Evolutionary conservation across 2,329 filamentous ascomycete genomes (phyloP), one percentile per base, ranked within the genome.

Genomic region (Tympanopsis confertula): DNA sequence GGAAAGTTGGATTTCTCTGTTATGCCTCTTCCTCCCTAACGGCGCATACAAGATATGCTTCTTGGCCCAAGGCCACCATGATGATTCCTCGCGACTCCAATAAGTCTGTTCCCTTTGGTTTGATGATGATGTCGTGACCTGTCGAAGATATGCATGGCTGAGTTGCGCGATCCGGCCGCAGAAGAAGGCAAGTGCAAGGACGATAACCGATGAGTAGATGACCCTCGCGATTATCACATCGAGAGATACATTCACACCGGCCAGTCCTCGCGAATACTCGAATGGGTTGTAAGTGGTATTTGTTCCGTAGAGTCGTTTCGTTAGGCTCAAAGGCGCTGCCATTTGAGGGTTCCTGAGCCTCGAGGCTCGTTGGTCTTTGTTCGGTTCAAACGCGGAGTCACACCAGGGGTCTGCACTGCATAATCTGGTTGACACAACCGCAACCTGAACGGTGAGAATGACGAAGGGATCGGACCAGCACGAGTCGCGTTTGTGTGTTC

Each of bases 1-100:
- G 5, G 52, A 57, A 20, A 60, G 45, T 33, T 42, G 40, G 24
- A 62, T 48, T 39, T 60, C 57, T 39, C 53, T 44, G 41, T 61
- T 61, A 44, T 62, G 59, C 29, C 58, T 51, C 35, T 56, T 57
- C 3, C 45, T 51, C 35, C 48, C 45, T 4, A 62, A 43, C 5
- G 59, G 59, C 4, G 59, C 58, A 35, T 59, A 67, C 4, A 68
- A 43, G 10, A 68, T 14, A 39, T 67, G 52, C 38, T 63, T 67
- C 51, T 68, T 68, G 7, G 17, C 17, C 7, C 17, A 12, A 5
- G 61, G 46, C 62, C 63, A 67, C 39, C 55, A 45, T 13, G 41
- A 41, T 19, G 56, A 60, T 22, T 56, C 51, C 42, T 67, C 62
- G 26, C 58, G 45, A 14, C 57, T 58, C 59, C 63, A 68, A 45